phyloP scores from a whole-genome alignment of 2,329 filamentous ascomycete genomes.

The Nigrospora osmanthi region DNA sequence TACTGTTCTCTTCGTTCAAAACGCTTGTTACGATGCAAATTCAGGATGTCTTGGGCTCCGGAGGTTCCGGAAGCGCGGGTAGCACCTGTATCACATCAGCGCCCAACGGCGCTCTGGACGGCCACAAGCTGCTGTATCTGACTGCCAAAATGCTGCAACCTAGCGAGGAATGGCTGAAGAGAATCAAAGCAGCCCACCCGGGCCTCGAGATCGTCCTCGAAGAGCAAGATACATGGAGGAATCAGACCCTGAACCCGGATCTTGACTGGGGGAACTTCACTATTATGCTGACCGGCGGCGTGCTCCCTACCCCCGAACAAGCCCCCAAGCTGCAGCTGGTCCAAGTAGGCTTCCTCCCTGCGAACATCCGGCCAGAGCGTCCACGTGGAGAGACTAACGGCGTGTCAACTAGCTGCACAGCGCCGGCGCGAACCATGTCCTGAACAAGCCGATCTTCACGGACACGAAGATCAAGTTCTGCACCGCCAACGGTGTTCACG shows the following conservation, averaged over 20 bases:
- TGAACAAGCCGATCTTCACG: slow-evolving; percentile 36
- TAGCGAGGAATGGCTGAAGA: not conserved
- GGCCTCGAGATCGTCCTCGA: not conserved
- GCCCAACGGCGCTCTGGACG: too few species aligned
- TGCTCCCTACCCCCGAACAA: slow-evolving; percentile 31
- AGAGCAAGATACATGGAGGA: not conserved
- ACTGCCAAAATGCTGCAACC: not conserved
- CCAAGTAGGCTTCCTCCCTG: slow-evolving; percentile 9
- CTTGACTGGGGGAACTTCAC: slow-evolving; percentile 41
- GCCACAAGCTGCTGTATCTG: too few species aligned
- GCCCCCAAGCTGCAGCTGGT: slow-evolving; percentile 43
- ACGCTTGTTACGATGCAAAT: too few species aligned
- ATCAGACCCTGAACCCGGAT: slow-evolving; percentile 6
- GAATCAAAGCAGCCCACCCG: not conserved
- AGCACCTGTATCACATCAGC: too few species aligned
- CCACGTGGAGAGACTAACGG: too few species aligned
- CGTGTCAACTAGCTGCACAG: slow-evolving; percentile 32
- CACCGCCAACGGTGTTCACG: slow-evolving; percentile 51
- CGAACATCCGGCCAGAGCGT: too few species aligned
- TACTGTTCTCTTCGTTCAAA: too few species aligned
- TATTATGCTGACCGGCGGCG: slow-evolving; percentile 33
- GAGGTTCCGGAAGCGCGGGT: too few species aligned
- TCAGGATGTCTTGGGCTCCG: too few species aligned
- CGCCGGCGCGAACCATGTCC: slow-evolving; percentile 44
- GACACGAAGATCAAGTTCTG: slow-evolving; percentile 43